Evolutionary conservation across 768 basidiomycete species (phyloP).

Genomic region (Phanerochaete carnosa): DNA sequence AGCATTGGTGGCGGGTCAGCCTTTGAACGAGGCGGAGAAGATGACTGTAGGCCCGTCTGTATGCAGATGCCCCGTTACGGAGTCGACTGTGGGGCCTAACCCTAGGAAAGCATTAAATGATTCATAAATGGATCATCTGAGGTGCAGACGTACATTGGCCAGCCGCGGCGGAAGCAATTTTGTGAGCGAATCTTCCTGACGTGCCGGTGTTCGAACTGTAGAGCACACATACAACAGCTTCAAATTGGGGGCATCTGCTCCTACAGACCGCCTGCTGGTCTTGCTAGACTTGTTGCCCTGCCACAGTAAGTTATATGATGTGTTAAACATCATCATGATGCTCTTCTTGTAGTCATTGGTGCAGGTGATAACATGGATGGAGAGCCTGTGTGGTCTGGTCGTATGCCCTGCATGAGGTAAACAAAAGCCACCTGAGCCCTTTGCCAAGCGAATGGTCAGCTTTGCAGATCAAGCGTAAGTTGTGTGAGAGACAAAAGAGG

Average conservation of each 20-base stretch:
- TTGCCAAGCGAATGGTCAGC: constrained; percentile 47
- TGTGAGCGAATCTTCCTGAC: constrained; percentile 44
- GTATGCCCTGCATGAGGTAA: constrained; percentile 44
- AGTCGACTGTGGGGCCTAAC: constrained; percentile 41
- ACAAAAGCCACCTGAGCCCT: constrained; percentile 42
- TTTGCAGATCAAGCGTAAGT: constrained; percentile 17
- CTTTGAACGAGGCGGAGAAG: constrained; percentile 48
- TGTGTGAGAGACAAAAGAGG: background rate
- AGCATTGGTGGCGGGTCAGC: constrained; percentile 48
- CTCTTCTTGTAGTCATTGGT: background rate
- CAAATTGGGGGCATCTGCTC: too few relatives aligned
- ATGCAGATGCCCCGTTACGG: constrained; percentile 32
- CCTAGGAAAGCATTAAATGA: constrained; percentile 22
- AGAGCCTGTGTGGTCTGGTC: constrained; percentile 42
- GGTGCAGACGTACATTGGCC: constrained; percentile 29
- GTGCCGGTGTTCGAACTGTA: constrained; percentile 48
- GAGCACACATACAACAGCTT: constrained; percentile 37
- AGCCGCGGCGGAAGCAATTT: constrained; percentile 37
- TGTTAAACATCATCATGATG: constrained; percentile 7
- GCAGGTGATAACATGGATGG: constrained; percentile 32
- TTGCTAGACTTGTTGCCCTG: constrained; percentile 8
- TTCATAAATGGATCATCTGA: background rate
- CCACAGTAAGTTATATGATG: constrained; percentile 1
- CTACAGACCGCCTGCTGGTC: background rate
- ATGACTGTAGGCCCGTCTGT: constrained; percentile 43